These are phyloP conservation scores for Waitea zeae DNA, from an alignment of 1,284 basidiomycete genomes.

Conservation along the genomic window DNA sequence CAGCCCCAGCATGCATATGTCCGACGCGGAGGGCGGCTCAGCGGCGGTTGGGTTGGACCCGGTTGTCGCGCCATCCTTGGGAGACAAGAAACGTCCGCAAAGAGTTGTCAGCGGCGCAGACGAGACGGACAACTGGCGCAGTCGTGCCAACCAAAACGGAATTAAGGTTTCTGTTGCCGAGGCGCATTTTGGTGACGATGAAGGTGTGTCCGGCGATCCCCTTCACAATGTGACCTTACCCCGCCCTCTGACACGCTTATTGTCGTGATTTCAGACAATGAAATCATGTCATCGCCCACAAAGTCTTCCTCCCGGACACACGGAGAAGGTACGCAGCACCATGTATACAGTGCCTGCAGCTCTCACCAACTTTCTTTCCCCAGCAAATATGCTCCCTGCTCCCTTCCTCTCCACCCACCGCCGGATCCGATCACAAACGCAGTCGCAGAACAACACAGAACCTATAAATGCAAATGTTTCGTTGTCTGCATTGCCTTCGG, in stretches of 20 bases:
- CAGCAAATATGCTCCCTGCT: slow-evolving; percentile 36
- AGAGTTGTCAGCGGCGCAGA: too few relatives aligned
- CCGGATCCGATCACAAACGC: slow-evolving; percentile 31
- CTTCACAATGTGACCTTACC: neutral
- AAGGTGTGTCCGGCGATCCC: slow-evolving; percentile 15
- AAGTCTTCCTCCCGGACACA: neutral
- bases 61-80: neutral
- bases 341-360: neutral
- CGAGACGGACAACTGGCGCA: slow-evolving; percentile 53
- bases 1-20: neutral
- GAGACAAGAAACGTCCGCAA: neutral
- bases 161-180: slow-evolving; percentile 41
- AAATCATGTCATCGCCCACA: neutral
- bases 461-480: slow-evolving; percentile 9
- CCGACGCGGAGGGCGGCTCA: neutral
- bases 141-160: slow-evolving; percentile 49
- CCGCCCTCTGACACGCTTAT: neutral
- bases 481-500: slow-evolving; percentile 6
- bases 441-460: slow-evolving; percentile 11
- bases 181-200: slow-evolving; percentile 34
- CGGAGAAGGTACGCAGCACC: neutral
- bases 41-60: too few relatives aligned
- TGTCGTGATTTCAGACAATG: neutral
- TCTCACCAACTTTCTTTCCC: slow-evolving; percentile 5
- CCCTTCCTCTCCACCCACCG: slow-evolving; percentile 43